A percentile compares a stretch with the other conserved stretches of the same genome.
phyloP scores from a whole-genome alignment of 768 basidiomycete species.

The Pisolithus tinctorius region DNA sequence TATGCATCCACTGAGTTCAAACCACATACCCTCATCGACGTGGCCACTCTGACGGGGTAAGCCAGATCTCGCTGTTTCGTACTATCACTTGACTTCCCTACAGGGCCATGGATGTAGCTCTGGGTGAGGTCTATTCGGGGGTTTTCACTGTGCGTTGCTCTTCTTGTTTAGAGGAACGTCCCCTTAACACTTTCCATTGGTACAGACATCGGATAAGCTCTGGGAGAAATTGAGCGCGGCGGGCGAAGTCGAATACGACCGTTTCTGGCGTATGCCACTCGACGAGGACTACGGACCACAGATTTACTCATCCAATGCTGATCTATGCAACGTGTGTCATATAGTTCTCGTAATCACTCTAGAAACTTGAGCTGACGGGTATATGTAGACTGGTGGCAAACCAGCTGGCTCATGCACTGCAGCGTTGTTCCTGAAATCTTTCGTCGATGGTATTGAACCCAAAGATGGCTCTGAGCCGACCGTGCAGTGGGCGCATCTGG shows the following conservation, averaged over 20 bases:
- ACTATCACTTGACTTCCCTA: not conserved
- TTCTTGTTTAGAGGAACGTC: not conserved
- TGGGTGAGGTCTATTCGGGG: constrained; percentile 72
- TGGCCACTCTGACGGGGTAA: constrained; percentile 81
- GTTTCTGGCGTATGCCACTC: constrained; percentile 88
- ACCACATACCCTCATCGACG: constrained; percentile 79
- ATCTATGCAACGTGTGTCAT: constrained; percentile 54
- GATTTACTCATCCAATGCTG: constrained; percentile 73
- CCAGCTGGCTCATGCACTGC: constrained; percentile 73
- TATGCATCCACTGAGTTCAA: constrained; percentile 73
- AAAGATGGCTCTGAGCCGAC: constrained; percentile 46
- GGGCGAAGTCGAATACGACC: constrained; percentile 69
- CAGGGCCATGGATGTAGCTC: constrained; percentile 65
- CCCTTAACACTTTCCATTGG: not conserved
- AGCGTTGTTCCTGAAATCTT: constrained; percentile 80
- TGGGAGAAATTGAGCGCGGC: constrained; percentile 66
- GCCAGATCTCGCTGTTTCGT: constrained; percentile 1
- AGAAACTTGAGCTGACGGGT: not conserved
- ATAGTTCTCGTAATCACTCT: not conserved
- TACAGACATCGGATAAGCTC: constrained; percentile 64
- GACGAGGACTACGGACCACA: constrained; percentile 75
- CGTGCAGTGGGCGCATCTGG: constrained; percentile 82
- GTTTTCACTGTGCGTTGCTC: constrained; percentile 59
- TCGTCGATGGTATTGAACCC: constrained; percentile 67
- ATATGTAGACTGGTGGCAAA: constrained; percentile 58